Evolutionary conservation across 2,329 filamentous ascomycete genomes (phyloP).

Genomic region (Aspergillus melleus): DNA sequence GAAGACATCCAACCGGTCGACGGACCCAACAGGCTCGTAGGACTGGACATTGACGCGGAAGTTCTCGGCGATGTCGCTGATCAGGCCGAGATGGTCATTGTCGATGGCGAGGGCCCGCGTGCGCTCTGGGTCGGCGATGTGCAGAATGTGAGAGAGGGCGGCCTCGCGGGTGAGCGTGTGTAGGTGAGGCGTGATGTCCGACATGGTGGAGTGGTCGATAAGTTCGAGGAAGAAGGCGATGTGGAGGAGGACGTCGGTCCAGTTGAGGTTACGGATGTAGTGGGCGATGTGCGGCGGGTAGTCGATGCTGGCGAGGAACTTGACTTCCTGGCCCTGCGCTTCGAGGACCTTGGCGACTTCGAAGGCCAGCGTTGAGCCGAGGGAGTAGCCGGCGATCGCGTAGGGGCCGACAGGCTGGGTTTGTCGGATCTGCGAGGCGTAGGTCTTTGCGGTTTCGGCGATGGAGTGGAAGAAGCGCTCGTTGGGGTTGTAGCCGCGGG

Average conservation of each 20-base stretch:
- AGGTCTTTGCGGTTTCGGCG: constrained; percentile 40
- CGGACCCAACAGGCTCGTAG: no score
- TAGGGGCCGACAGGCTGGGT: constrained; percentile 43
- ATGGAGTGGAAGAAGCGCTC: constrained; percentile 39
- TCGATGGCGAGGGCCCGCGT: no score
- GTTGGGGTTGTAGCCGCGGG: no score
- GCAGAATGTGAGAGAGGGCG: no score
- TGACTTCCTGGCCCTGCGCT: constrained; percentile 33
- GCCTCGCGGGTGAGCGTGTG: background rate
- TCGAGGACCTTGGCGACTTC: constrained; percentile 50
- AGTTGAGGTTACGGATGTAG: constrained; percentile 1
- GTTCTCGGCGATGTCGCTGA: no score
- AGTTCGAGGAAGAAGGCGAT: background rate
- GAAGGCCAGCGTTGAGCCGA: constrained; percentile 50
- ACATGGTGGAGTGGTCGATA: background rate
- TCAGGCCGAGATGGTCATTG: no score
- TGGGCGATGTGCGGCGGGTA: constrained; percentile 7
- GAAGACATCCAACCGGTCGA: no score
- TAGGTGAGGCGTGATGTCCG: background rate
- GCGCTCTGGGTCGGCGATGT: no score
- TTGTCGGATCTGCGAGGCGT: constrained; percentile 38
- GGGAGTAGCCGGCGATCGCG: constrained; percentile 41
- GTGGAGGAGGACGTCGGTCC: constrained; percentile 1
- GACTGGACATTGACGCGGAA: no score
- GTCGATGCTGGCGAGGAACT: constrained; percentile 28